Evolutionary conservation across 805 yeast genomes (phyloP), one percentile per base, ranked within the genome.

Genomic region (Candida anglica): DNA sequence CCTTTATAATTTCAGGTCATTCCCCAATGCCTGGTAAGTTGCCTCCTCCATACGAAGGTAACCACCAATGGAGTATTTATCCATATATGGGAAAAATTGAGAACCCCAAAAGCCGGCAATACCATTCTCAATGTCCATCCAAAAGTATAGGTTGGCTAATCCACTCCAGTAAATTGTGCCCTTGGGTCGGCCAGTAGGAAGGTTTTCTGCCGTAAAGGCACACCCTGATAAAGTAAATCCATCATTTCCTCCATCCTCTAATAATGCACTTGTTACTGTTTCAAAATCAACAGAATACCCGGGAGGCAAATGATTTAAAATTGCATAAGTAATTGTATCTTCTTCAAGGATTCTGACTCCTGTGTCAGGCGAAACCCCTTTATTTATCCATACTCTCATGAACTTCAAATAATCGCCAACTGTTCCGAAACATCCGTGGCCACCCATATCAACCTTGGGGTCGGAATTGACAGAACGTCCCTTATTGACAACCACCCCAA

Each of bases 111-210:
- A 53, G 0, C 71, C 71, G 2, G 57, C 71, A 29, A 63, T 41
- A 16, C 47, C 50, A 30, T 62, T 64, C 19, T 65, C 47, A 32
- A 54, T 38, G 37, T 66, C 72, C 14, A 66, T 46, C 70, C 71
- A 66, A 39, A 48, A 66, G 44, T 41, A 61, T 28, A 63, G 52
- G 39, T 62, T 66, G 19, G 62, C 70, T 24, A 63, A 41, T 0
- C 71, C 71, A 18, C 59, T 47, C 72, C 72, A 66, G 38, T 54
- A 61, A 10, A 64, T 32, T 1, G 63, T 43, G 0, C 64, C 60
- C 9, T 40, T 39, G 5, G 67, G 62, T 38, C 71, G 45, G 3
- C 71, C 71, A 1, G 63, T 58, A 1, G 53, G 49, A 14, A 56
- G 37, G 3, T 41, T 43, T 21, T 51, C 48, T 17, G 33, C 47